A percentile compares a stretch with the other conserved stretches of the same genome.
Conservation (phyloP, 352 stramenopile species). For the Discostella stelligera region DNA sequence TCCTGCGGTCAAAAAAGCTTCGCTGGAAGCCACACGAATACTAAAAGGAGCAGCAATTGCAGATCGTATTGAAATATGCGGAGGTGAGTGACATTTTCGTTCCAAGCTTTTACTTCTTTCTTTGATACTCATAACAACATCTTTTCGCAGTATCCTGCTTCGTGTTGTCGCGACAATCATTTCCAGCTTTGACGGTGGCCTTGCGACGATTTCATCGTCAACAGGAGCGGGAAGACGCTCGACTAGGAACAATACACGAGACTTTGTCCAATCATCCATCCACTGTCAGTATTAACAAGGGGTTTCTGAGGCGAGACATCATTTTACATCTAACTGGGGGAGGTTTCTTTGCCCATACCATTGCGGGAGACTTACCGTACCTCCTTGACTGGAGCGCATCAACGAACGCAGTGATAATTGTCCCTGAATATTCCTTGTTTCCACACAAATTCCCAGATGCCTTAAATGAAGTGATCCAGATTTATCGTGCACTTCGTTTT, state of each 20-base stretch:
- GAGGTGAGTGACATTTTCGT: slow-evolving; percentile 1
- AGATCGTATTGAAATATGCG: slow-evolving; percentile 65
- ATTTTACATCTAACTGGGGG: slow-evolving; percentile 78
- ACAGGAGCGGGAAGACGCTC: slow-evolving; percentile 34
- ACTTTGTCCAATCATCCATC: slow-evolving; percentile 26
- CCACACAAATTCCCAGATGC: slow-evolving; percentile 75
- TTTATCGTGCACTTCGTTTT: slow-evolving; percentile 62
- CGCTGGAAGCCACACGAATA: slow-evolving; percentile 66
- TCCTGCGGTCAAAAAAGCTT: slow-evolving; percentile 69
- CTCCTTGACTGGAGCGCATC: slow-evolving; percentile 74
- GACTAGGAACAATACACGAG: slow-evolving; percentile 70
- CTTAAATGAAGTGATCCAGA: slow-evolving; percentile 56
- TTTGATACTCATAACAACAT: neutral
- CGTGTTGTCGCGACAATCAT: slow-evolving; percentile 15
- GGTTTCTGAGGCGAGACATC: slow-evolving; percentile 58
- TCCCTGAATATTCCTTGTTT: slow-evolving; percentile 77
- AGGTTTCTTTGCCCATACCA: slow-evolving; percentile 79
- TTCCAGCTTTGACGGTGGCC: slow-evolving; percentile 9
- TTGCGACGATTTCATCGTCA: slow-evolving; percentile 18
- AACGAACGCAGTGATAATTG: slow-evolving; percentile 72
- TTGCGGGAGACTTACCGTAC: slow-evolving; percentile 75
- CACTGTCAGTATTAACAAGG: slow-evolving; percentile 39
- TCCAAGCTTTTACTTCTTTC: neutral
- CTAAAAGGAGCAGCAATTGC: slow-evolving; percentile 75
- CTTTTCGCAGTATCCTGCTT: slow-evolving; percentile 31